Evolutionary conservation across 2,329 filamentous ascomycete genomes (phyloP).

Genomic region (Cercospora citrullina): DNA sequence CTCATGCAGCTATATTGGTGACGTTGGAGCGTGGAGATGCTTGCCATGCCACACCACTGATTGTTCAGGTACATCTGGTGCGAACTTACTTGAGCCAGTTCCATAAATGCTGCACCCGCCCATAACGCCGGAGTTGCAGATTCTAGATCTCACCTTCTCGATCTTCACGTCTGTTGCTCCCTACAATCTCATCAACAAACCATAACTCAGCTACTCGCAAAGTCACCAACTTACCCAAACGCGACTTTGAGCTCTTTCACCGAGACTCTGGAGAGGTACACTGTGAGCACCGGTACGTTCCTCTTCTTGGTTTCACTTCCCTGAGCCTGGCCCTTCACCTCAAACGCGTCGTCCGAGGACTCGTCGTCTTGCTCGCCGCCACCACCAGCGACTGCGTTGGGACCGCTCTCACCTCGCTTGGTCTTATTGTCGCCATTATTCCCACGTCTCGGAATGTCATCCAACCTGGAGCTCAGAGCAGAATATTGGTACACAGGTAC

Average conservation of each 20-base stretch:
- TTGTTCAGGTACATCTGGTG: too few species aligned
- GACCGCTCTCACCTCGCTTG: not conserved
- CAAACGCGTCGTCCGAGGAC: constrained; percentile 33
- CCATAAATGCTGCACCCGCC: too few species aligned
- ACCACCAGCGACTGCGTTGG: constrained; percentile 8
- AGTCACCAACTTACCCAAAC: constrained; percentile 40
- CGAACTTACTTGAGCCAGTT: too few species aligned
- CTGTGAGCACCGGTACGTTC: constrained; percentile 57
- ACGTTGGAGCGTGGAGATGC: too few species aligned
- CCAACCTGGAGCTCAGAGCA: constrained; percentile 30
- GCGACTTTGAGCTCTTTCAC: constrained; percentile 58
- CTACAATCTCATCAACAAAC: constrained; percentile 15
- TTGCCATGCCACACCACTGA: too few species aligned
- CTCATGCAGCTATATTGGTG: too few species aligned
- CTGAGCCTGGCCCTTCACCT: constrained; percentile 31
- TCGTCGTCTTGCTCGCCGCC: constrained; percentile 22
- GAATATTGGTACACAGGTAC: constrained; percentile 48
- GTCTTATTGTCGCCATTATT: not conserved
- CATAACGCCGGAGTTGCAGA: too few species aligned
- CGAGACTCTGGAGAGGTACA: constrained; percentile 58
- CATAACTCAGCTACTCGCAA: not conserved
- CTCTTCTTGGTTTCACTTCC: constrained; percentile 54
- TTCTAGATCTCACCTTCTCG: constrained; percentile 9
- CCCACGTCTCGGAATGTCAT: constrained; percentile 26
- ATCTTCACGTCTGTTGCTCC: constrained; percentile 12